Evolutionary conservation across 2,329 filamentous ascomycete species (phyloP).

Genomic region (Aureobasidium melanogenum): DNA sequence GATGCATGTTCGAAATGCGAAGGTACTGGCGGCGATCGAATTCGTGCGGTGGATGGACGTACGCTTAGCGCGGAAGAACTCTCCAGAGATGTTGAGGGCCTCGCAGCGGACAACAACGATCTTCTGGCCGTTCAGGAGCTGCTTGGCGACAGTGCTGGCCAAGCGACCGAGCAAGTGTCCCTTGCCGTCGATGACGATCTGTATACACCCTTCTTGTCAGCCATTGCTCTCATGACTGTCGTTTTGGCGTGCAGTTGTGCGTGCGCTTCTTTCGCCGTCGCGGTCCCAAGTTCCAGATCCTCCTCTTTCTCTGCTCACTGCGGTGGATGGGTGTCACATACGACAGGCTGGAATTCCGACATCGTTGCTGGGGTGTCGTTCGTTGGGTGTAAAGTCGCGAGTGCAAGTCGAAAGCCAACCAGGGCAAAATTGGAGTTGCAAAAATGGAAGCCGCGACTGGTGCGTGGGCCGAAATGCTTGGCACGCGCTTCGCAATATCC

Average conservation of each 20-base stretch:
- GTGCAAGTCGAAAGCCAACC: not conserved
- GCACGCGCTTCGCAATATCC: too few relatives aligned
- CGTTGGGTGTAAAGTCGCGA: conserved; percentile 2
- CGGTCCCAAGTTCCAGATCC: not conserved
- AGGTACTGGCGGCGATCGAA: conserved; percentile 2
- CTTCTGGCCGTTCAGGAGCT: conserved; percentile 98
- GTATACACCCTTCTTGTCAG: conserved; percentile 14
- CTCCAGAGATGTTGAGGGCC: conserved; percentile 99
- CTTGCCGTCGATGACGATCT: conserved; percentile 99
- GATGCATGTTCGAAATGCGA: not conserved
- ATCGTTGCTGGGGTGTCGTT: conserved; percentile 36
- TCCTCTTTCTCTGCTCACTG: conserved; percentile 3
- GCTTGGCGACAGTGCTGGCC: conserved; percentile 96
- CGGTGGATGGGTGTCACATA: conserved; percentile 34
- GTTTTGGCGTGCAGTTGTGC: not conserved
- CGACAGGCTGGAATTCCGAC: conserved; percentile 57
- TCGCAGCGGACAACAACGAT: conserved; percentile 98
- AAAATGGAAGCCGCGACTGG: not conserved
- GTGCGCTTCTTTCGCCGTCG: not conserved
- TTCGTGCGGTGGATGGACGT: conserved; percentile 46
- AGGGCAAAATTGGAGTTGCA: not conserved
- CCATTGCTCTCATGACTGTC: conserved; percentile 5
- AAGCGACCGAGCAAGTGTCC: conserved; percentile 99
- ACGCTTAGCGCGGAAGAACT: conserved; percentile 99
- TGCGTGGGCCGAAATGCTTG: too few relatives aligned